Percentiles rank a stretch among this genome's conserved stretches.
These are phyloP conservation scores for Calonectria pseudoreteaudii DNA, from an alignment of 2,329 filamentous ascomycete species.

Conservation along the genomic window DNA sequence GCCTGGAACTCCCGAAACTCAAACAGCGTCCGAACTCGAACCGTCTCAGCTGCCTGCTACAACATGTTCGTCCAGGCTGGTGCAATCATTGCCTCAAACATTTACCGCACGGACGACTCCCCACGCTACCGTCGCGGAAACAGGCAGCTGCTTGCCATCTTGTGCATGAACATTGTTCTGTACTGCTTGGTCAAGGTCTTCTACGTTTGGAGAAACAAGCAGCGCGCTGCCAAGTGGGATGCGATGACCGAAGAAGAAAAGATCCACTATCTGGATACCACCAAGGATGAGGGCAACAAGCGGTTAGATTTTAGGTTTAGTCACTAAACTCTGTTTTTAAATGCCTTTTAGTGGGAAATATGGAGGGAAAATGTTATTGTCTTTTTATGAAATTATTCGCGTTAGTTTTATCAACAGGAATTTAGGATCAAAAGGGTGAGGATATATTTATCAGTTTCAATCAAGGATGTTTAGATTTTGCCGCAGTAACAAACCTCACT, in stretches of 20 bases:
- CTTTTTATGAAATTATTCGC: background rate
- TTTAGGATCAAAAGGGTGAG: background rate
- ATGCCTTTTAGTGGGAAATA: background rate
- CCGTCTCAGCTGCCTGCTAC: constrained; percentile 68
- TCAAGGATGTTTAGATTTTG: background rate
- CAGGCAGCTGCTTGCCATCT: constrained; percentile 60
- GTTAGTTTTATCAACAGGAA: background rate
- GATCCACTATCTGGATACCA: constrained; percentile 48
- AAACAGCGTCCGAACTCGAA: constrained; percentile 68
- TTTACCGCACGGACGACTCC: constrained; percentile 55
- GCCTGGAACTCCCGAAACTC: constrained; percentile 61
- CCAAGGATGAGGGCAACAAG: constrained; percentile 58
- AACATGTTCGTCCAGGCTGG: constrained; percentile 57
- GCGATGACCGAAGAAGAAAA: constrained; percentile 57
- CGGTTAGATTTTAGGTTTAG: constrained; percentile 56
- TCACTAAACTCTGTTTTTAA: constrained; percentile 34
- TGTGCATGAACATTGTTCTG: constrained; percentile 59
- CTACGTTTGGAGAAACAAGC: constrained; percentile 62
- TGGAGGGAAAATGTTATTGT: background rate
- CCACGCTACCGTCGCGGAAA: constrained; percentile 57
- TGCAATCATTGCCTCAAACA: constrained; percentile 46
- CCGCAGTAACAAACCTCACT: background rate
- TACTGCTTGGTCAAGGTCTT: constrained; percentile 63
- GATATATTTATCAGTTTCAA: background rate
- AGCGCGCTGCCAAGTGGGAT: constrained; percentile 58